Evolutionary conservation across 352 stramenopile species (phyloP), one percentile per base, ranked within the genome.

Genomic region (Phytophthora fragariaefolia): DNA sequence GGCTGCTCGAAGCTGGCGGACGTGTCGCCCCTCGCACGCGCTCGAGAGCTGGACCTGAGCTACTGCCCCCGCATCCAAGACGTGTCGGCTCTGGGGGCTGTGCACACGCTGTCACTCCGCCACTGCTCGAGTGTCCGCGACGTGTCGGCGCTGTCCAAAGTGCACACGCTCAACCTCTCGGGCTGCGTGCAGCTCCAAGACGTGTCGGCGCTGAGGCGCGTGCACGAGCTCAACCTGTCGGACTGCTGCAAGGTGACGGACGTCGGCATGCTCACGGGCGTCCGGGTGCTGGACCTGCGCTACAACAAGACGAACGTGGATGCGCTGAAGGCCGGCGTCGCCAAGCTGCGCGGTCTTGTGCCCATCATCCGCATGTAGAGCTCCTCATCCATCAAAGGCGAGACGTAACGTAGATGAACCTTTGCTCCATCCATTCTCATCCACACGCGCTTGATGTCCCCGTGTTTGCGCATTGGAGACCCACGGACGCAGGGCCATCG

Each of bases 51-150:
- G 32, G 85, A 90, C 50, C 49, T 90, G 56, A 90, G 80, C 66
- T 90, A 90, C 62, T 90, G 85, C 46, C 75, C 83, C 22, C 48
- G 69, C 18, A 43, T 93, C 32, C 23, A 78, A 23, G 73, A 89
- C 27, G 79, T 93, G 13, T 80, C 71, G 4, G 66, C 69, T 4
- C 69, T 91, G 52, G 43, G 55, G 7, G 43, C 58, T 1, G 78
- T 92, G 38, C 83, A 89, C 58, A 83, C 74, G 26, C 71, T 93
- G 43, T 87, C 76, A 26, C 71, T 92, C 38, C 83, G 83, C 54
- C 81, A 91, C 56, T 88, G 80, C 63, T 73, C 67, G 5, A 74
- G 70, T 4, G 52, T 92, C 9, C 22, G 42, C 1, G 76, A 92
- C 48, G 82, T 92, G 4, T 78, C 71, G 20, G 68, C 74, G 18